A percentile compares a stretch with the other conserved stretches of the same genome.
phyloP scores from a whole-genome alignment of 257 asterid species.

The Solanum pennellii region DNA sequence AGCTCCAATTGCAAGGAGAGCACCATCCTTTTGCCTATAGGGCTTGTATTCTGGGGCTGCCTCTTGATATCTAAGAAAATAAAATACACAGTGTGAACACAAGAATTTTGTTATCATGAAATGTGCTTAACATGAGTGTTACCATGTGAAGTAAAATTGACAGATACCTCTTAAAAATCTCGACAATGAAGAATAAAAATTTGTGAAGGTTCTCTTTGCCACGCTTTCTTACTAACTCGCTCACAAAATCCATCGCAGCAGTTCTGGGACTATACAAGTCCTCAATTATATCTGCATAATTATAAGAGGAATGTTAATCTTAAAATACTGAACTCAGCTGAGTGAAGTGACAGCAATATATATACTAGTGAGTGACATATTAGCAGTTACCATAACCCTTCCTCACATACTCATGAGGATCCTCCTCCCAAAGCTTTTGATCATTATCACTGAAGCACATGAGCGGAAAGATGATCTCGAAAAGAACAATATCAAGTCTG shows the following conservation, averaged over 20 bases:
- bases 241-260: constrained; percentile 99
- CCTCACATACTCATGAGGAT: constrained; percentile 97
- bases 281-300: constrained; percentile 76
- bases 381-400: constrained; percentile 87
- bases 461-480: constrained; percentile 88
- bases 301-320: neutral
- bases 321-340: neutral
- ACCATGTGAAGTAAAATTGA: neutral
- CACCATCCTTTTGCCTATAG: constrained; percentile 92
- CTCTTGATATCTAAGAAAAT: constrained; percentile 51
- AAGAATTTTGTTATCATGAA: neutral
- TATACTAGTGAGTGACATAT: neutral
- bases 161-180: constrained; percentile 71
- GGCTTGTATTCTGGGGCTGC: constrained; percentile 62
- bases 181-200: constrained; percentile 72
- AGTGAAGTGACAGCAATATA: neutral
- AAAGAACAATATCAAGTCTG: constrained; percentile 71
- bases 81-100: neutral
- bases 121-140: neutral
- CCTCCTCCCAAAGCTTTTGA: constrained; percentile 96
- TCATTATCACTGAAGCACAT: constrained; percentile 97
- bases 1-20: constrained; percentile 94
- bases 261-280: constrained; percentile 97
- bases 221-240: constrained; percentile 92
- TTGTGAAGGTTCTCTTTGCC: constrained; percentile 96